Evolutionary conservation across 345 rosid genomes (phyloP).

Genomic region (Euclidium syriacum): DNA sequence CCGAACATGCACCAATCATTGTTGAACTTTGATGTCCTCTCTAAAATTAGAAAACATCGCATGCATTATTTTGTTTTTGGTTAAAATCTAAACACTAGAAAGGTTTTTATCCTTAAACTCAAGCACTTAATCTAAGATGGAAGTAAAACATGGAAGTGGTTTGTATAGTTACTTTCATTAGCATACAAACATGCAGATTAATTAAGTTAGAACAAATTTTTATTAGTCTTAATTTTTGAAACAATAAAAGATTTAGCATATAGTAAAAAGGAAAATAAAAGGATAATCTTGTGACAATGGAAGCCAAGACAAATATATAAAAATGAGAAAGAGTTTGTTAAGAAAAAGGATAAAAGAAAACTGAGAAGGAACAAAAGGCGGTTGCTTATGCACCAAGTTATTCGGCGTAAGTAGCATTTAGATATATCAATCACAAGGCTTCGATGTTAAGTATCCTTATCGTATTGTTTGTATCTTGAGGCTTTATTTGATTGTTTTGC

Average conservation of each 20-base stretch:
- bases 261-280: conserved; percentile 8
- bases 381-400: conserved; percentile 28
- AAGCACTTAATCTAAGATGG: not conserved
- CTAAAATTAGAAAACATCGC: not conserved
- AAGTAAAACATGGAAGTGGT: no score
- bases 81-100: not conserved
- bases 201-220: not conserved
- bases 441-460: conserved; percentile 20
- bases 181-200: not conserved
- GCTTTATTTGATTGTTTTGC: not conserved
- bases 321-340: not conserved
- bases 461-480: not conserved
- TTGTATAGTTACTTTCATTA: no score
- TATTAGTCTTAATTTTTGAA: not conserved
- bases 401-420: conserved; percentile 12
- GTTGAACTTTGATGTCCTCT: not conserved
- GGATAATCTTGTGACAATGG: not conserved
- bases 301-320: not conserved
- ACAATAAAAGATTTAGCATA: conserved; percentile 7
- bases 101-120: not conserved
- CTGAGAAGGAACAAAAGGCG: conserved; percentile 6
- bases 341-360: conserved; percentile 9
- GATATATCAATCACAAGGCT: conserved; percentile 5
- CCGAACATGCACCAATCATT: no score
- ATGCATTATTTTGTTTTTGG: not conserved